These are phyloP conservation scores for Salvia sclarea DNA, from an alignment of 305 asterid species.

Conservation along the genomic window DNA sequence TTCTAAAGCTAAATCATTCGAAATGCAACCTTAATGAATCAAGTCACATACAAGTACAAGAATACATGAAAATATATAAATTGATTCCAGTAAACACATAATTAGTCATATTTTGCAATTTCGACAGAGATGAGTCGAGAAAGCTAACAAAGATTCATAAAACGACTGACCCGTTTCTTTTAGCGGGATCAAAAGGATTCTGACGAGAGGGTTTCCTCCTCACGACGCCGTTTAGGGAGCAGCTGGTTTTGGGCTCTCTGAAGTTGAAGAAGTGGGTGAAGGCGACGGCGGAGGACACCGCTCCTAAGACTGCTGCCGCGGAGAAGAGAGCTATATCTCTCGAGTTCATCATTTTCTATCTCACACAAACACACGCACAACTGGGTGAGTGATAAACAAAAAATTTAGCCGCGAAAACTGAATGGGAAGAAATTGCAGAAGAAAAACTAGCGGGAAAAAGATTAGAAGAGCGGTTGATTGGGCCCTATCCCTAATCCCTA, in stretches of 20 bases:
- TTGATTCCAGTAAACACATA: background rate
- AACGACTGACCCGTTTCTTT: conserved; percentile 65
- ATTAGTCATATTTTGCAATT: background rate
- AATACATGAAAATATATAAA: conserved; percentile 5
- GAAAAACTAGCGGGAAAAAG: conserved; percentile 40
- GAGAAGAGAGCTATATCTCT: conserved; percentile 58
- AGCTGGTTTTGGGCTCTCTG: conserved; percentile 35
- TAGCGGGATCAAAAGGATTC: conserved; percentile 70
- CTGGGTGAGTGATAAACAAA: conserved; percentile 21
- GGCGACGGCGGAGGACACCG: conserved; percentile 54
- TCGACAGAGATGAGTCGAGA: background rate
- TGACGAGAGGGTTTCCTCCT: conserved; percentile 37
- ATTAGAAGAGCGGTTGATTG: background rate
- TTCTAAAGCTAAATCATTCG: background rate
- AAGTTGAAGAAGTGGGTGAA: conserved; percentile 39
- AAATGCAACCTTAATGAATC: conserved; percentile 6
- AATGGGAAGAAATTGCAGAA: background rate
- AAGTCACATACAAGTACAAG: background rate
- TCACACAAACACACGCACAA: conserved; percentile 17
- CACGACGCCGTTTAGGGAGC: conserved; percentile 34
- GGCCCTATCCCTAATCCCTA: no score
- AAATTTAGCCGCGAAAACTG: conserved; percentile 34
- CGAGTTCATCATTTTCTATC: conserved; percentile 49
- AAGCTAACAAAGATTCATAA: background rate
- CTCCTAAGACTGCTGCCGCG: conserved; percentile 68